A percentile compares a stretch with the other conserved stretches of the same genome.
These are phyloP conservation scores for Anisodus tanguticus DNA, from an alignment of 257 asterid genomes.

Conservation along the genomic window DNA sequence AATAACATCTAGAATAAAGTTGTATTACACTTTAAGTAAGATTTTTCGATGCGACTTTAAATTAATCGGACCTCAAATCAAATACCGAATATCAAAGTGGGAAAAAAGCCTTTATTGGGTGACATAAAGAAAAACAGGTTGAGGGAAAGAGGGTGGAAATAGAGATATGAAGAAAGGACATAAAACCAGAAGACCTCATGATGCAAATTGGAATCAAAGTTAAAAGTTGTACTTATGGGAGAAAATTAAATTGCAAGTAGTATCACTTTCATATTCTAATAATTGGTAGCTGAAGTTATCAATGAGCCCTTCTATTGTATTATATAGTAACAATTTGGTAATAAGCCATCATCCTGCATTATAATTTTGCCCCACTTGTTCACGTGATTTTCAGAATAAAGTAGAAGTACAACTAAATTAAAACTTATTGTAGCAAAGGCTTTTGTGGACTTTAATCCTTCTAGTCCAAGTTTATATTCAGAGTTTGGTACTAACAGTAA, in stretches of 20 bases:
- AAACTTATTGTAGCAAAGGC: neutral
- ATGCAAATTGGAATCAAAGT: slow-evolving; percentile 9
- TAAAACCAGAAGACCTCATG: neutral
- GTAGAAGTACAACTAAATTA: neutral
- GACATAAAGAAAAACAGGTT: neutral
- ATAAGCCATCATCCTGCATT: neutral
- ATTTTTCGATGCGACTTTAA: neutral
- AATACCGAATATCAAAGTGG: neutral
- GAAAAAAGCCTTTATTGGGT: no score
- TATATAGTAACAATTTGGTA: neutral
- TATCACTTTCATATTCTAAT: neutral
- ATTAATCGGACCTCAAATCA: neutral
- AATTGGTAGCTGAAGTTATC: neutral
- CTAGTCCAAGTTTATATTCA: neutral
- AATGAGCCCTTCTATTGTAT: neutral
- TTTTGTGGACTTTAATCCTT: neutral
- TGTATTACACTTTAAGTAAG: neutral
- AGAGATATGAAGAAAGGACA: neutral
- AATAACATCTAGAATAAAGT: no score
- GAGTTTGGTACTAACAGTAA: neutral
- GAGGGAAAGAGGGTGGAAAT: neutral
- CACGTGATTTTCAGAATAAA: neutral
- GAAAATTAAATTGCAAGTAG: slow-evolving; percentile 25
- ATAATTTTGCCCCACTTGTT: neutral
- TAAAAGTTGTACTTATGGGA: neutral